Evolutionary conservation across 163 green algal species (phyloP).

Genomic region (Scenedesmus sp.): DNA sequence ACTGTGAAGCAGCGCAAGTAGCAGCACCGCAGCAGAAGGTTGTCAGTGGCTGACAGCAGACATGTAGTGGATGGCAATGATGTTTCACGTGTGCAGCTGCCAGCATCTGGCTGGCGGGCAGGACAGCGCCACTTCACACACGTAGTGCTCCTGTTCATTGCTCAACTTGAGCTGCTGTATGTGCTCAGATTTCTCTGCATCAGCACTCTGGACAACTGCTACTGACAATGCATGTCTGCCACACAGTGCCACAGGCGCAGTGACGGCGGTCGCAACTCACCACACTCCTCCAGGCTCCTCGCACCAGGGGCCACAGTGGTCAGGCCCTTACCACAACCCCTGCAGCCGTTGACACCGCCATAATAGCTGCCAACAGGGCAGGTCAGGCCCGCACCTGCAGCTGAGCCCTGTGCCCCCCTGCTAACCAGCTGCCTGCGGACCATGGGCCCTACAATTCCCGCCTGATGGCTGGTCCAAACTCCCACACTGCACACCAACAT

Average conservation of each 20-base stretch:
- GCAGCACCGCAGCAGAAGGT: background rate
- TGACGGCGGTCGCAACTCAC: background rate
- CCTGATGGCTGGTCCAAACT: background rate
- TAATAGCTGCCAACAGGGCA: background rate
- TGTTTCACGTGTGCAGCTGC: too few relatives aligned
- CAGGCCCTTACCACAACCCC: background rate
- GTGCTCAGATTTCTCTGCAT: background rate
- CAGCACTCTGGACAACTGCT: background rate
- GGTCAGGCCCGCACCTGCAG: background rate
- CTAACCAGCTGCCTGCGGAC: slow-evolving; percentile 2
- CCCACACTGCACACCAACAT: background rate
- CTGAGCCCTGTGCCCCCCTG: background rate
- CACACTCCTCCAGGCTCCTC: background rate
- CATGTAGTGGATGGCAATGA: background rate
- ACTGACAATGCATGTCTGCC: background rate
- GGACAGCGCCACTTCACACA: too few relatives aligned
- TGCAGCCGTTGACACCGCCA: background rate
- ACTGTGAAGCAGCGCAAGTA: background rate
- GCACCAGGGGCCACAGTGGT: background rate
- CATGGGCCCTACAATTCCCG: background rate
- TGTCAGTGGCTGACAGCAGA: background rate
- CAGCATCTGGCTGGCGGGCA: too few relatives aligned
- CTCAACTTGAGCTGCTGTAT: background rate
- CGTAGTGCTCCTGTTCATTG: too few relatives aligned
- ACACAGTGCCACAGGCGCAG: background rate